Evolutionary conservation across 1,139 yeast species (phyloP).

Genomic region (Magnusiomyces sp.): DNA sequence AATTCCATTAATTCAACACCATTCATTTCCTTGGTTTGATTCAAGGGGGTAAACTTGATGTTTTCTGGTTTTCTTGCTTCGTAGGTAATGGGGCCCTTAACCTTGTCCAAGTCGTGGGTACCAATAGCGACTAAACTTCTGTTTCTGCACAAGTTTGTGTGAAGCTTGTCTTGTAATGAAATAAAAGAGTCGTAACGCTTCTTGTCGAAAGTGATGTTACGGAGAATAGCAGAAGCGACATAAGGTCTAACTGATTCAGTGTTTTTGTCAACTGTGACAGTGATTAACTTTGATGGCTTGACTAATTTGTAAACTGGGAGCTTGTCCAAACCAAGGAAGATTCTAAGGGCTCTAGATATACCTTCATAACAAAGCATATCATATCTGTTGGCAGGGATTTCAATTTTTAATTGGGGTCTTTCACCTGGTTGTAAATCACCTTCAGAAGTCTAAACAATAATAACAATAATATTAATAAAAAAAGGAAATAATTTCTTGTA

Average conservation of each 20-base stretch:
- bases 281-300: constrained; percentile 39
- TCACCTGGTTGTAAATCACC: constrained; percentile 52
- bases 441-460: constrained; percentile 35
- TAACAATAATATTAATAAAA: not conserved
- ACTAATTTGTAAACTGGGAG: constrained; percentile 62
- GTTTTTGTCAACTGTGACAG: constrained; percentile 66
- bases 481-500: not conserved
- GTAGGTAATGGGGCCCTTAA: constrained; percentile 78
- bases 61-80: constrained; percentile 77
- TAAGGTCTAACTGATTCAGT: constrained; percentile 75
- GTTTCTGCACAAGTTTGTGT: constrained; percentile 90
- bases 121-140: constrained; percentile 98
- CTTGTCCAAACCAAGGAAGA: constrained; percentile 62
- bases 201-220: constrained; percentile 72
- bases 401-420: constrained; percentile 94
- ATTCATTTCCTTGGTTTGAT: constrained; percentile 67
- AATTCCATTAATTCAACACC: constrained; percentile 81
- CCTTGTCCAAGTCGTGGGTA: constrained; percentile 85
- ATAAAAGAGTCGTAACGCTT: constrained; percentile 90
- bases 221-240: constrained; percentile 88
- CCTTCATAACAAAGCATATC: constrained; percentile 98
- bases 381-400: constrained; percentile 94
- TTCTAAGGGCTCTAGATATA: constrained; percentile 88
- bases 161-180: constrained; percentile 91
- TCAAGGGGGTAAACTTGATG: constrained; percentile 73